Evolutionary conservation across 75 land plant species (phyloP).

Genomic region (Isoetes taiwanensis): DNA sequence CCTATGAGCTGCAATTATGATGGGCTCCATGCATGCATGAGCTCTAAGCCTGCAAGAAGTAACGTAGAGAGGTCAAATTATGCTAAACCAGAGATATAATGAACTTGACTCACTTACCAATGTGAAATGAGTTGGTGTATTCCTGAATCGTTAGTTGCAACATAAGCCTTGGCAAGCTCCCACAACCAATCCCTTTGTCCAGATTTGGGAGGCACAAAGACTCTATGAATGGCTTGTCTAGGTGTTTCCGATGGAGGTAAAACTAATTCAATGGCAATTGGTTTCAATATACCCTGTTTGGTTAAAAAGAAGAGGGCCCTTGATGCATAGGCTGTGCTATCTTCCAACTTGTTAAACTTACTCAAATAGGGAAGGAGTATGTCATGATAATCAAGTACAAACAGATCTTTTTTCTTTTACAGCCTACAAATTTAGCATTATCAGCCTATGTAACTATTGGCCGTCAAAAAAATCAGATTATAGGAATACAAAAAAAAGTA

Average conservation of each 20-base stretch:
- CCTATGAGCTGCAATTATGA: slow-evolving; percentile 60
- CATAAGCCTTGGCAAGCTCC: slow-evolving; percentile 77
- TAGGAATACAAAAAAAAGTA: too few species aligned
- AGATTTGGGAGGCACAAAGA: slow-evolving; percentile 40
- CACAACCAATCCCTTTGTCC: slow-evolving; percentile 56
- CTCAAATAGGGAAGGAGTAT: slow-evolving; percentile 46
- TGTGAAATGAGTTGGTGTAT: slow-evolving; percentile 73
- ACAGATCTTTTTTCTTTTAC: slow-evolving; percentile 28
- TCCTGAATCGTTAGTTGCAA: slow-evolving; percentile 62
- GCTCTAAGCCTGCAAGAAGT: slow-evolving; percentile 53
- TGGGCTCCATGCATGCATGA: slow-evolving; percentile 73
- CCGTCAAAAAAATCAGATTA: too few species aligned
- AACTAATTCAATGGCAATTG: slow-evolving; percentile 72
- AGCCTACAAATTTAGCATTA: slow-evolving; percentile 35
- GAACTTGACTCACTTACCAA: slow-evolving; percentile 35
- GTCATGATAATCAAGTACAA: slow-evolving; percentile 61
- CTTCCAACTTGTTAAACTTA: slow-evolving; percentile 48
- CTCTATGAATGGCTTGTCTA: slow-evolving; percentile 28
- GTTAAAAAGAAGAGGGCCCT: slow-evolving; percentile 57
- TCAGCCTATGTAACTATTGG: too few species aligned
- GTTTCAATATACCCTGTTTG: slow-evolving; percentile 35
- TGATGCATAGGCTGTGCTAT: slow-evolving; percentile 55
- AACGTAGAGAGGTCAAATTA: too few species aligned
- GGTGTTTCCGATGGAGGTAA: too few species aligned
- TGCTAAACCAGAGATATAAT: too few species aligned